Conservation (phyloP, 768 basidiomycete species). For the Tubosaeta brunneosetosa region DNA sequence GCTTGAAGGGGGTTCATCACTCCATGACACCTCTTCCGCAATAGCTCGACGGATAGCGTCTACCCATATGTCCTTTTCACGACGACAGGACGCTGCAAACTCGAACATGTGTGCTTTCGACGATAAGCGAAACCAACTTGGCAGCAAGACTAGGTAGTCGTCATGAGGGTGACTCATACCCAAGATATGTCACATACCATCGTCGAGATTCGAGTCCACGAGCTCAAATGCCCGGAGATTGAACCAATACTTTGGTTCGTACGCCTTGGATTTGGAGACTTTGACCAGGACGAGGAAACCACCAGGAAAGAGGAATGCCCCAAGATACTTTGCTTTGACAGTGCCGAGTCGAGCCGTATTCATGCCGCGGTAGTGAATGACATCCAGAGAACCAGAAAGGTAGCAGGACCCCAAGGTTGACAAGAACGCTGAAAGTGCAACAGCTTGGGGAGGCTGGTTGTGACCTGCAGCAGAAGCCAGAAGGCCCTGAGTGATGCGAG, state of each 20-base stretch:
- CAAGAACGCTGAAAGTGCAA: conserved; percentile 53
- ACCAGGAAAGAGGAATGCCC: conserved; percentile 82
- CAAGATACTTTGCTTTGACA: conserved; percentile 80
- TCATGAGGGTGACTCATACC: conserved; percentile 1
- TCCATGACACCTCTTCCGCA: conserved; percentile 42
- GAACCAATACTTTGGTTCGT: conserved; percentile 90
- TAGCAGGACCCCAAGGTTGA: conserved; percentile 73
- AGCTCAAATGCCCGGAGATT: conserved; percentile 69
- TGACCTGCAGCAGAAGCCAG: conserved; percentile 26
- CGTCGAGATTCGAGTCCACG: conserved; percentile 60
- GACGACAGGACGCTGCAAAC: conserved; percentile 76
- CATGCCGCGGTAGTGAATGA: conserved; percentile 63
- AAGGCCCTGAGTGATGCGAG: conserved; percentile 49
- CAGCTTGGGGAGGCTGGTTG: conserved; percentile 31
- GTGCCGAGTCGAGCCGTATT: conserved; percentile 42
- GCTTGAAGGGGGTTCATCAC: conserved; percentile 60
- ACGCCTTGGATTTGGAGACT: conserved; percentile 71
- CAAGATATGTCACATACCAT: conserved; percentile 55
- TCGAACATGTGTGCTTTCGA: conserved; percentile 74
- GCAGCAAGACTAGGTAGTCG: conserved; percentile 57
- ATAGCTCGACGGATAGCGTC: conserved; percentile 55
- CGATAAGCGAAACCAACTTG: conserved; percentile 75
- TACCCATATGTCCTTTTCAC: conserved; percentile 88
- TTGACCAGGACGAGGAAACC: conserved; percentile 88
- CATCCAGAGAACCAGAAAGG: conserved; percentile 84